Evolutionary conservation across 1,139 yeast genomes (phyloP).

Genomic region (Saccharomycopsis phalli): DNA sequence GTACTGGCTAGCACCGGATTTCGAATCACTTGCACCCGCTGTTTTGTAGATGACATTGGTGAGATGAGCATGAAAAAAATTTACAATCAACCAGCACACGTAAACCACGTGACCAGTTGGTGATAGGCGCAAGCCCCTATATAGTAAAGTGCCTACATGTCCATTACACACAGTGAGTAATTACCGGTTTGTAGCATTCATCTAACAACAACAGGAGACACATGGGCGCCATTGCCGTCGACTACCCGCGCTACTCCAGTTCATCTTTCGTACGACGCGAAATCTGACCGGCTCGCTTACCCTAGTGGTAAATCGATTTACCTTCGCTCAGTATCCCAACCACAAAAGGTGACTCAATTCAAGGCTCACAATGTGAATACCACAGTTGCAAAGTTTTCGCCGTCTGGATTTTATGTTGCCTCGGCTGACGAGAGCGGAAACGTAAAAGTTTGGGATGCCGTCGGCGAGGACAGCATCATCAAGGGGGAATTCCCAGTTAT

Average conservation of each 20-base stretch:
- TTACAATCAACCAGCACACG: too few relatives aligned
- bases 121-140: not conserved
- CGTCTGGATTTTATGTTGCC: slow-evolving; percentile 84
- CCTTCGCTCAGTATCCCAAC: slow-evolving; percentile 54
- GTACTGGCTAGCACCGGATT: slow-evolving; percentile 75
- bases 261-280: slow-evolving; percentile 64
- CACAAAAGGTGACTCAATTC: slow-evolving; percentile 44
- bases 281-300: slow-evolving; percentile 65
- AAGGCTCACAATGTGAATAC: slow-evolving; percentile 61
- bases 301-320: slow-evolving; percentile 74
- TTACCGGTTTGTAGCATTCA: not conserved
- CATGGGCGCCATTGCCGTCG: slow-evolving; percentile 71
- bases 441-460: slow-evolving; percentile 81
- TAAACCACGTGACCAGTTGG: not conserved
- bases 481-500: slow-evolving; percentile 80
- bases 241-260: slow-evolving; percentile 65
- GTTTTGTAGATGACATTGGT: slow-evolving; percentile 70
- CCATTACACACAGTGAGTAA: slow-evolving; percentile 1
- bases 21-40: slow-evolving; percentile 59
- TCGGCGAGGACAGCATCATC: slow-evolving; percentile 42
- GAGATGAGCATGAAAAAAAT: not conserved
- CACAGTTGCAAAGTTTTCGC: slow-evolving; percentile 79
- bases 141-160: too few relatives aligned
- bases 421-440: slow-evolving; percentile 87
- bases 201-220: slow-evolving; percentile 15